Evolutionary conservation across 2,329 filamentous ascomycete genomes (phyloP), one percentile per base, ranked within the genome.

Genomic region (Epicoccum sorghinum): DNA sequence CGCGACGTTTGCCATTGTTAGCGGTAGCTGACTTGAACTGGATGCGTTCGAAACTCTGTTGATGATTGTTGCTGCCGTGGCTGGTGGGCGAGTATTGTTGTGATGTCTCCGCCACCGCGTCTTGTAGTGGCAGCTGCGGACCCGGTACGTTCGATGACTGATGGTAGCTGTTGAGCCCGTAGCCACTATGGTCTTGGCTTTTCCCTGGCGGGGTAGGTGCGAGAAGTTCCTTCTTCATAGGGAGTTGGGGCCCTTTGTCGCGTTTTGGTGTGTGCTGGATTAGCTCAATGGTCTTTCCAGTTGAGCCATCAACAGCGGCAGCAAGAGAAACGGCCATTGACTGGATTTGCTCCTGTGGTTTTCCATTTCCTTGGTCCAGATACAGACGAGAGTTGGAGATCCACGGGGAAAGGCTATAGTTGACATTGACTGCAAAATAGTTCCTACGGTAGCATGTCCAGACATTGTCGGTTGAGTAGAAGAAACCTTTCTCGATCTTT

Each of bases 361-460:
- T 76, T 33, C 74, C 75, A 27, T 77, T 74, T 14, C 73, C 68
- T 49, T 77, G 75, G 57, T 82, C 81, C 46, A 88, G 74, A 65
- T 84, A 89, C 1, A 88, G 76, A 24, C 86, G 82, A 13, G 77
- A 75, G 8, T 84, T 79, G 50, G 65, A 80, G 71, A 69, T 80
- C 80, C 77, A 87, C 76, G 89, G 89, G 36, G 81, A 80, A 23
- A 96, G 78, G 10, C 83, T 83, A 75, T 88, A 96, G 3, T 89
- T 90, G 72, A 90, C 93, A 46, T 88, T 85, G 47, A 95, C 91
- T 0, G 90, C 88, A 71, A 96, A 95, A 75, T 96, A 96, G 72
- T 96, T 96, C 38, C 93, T 84, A 30, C 92, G 83, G 71, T 96
- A 96, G 77, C 92, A 96, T 0, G 92, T 96, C 91, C 91, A 96